Evolutionary conservation across 164 flowering plant species (phyloP), one percentile per base, ranked within the genome.

Genomic region (Warburgia ugandensis): DNA sequence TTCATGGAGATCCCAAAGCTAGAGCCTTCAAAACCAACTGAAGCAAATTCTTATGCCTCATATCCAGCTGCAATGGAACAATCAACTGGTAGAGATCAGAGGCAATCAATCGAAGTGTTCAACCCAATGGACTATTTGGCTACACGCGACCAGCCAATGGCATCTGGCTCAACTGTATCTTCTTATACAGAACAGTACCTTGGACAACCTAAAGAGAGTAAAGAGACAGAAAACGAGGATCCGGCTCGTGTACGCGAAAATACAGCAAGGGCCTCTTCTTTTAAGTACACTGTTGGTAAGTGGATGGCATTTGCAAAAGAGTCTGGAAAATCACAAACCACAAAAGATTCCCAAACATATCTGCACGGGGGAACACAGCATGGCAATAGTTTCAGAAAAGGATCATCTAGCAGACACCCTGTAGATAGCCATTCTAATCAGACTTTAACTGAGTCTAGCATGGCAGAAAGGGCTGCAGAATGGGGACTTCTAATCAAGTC

Each of bases 401-500:
- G 5, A 21, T 41, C 29, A 20, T 23, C 35, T 3, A 16, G 41
- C 25, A 2, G 56, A 44, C 19, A 36, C 8, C 9, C 41, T 41
- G 59, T 27, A 13, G 30, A 61, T 29, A 44, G 37, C 16, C 49
- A 48, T n/a, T 38, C 46, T 44, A 52, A 32, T 41, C 37, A 47
- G 56, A 33, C 61, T 20, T 9, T 57, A 54, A 61, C 28, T 31
- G 73, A 55, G 35, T 64, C 61, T 23, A 48, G 44, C 59, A 55
- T 70, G 55, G 69, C 64, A 5, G 54, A 62, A 52, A 65, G 73
- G 47, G 67, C 68, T 32, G 67, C 67, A n/a, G 70, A 66, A 49
- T 70, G 73, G 73, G 73, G 73, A 19, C 25, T 70, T 16, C 56
- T 66, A 14, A 35, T 62, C 33, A 56, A 58, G 23, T 25, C 61